Conservation (phyloP, 768 basidiomycete genomes). For the Macrolepiota dolichaula region DNA sequence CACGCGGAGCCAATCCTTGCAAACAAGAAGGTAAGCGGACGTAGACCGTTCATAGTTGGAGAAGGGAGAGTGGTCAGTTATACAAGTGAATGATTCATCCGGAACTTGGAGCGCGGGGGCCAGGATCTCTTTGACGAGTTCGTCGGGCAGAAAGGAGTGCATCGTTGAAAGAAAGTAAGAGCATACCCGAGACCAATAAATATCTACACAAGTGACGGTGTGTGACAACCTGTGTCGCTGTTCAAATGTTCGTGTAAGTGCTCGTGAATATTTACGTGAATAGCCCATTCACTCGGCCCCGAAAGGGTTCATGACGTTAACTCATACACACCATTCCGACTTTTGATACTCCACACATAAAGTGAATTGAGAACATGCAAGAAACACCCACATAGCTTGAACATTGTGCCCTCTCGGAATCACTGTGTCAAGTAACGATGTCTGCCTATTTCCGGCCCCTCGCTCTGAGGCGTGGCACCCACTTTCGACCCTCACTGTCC, state of each 20-base stretch:
- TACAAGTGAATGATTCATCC: constrained; percentile 11
- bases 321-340: no score
- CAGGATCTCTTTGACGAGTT: constrained; percentile 13
- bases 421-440: no score
- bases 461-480: neutral
- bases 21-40: constrained; percentile 16
- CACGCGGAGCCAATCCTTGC: constrained; percentile 22
- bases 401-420: no score
- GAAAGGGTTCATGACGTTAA: neutral
- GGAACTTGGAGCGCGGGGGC: constrained; percentile 10
- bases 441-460: neutral
- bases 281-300: no score
- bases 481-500: neutral
- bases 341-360: no score
- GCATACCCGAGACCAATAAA: neutral
- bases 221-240: neutral
- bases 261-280: no score
- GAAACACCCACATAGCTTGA: no score
- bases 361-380: no score
- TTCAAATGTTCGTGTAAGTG: no score
- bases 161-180: neutral
- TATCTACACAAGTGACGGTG: neutral
- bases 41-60: constrained; percentile 2
- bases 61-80: neutral
- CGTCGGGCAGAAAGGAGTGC: constrained; percentile 5